Percentiles rank a stretch among this genome's conserved stretches.
These are phyloP conservation scores for Leucocoprinus birnbaumii DNA, from an alignment of 768 basidiomycete species.

Conservation along the genomic window DNA sequence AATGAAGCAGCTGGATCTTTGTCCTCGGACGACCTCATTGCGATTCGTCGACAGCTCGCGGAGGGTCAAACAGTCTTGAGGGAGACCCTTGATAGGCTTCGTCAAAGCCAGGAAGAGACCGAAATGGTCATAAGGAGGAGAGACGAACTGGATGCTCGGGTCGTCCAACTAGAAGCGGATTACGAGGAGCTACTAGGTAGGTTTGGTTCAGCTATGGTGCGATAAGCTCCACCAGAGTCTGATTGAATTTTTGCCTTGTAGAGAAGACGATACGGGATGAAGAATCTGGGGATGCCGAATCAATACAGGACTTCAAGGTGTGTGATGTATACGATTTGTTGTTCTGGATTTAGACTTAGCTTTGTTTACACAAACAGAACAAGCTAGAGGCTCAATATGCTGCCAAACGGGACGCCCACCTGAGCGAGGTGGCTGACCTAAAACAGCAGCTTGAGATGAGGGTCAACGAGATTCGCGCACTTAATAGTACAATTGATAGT, in stretches of 20 bases:
- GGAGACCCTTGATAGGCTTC: constrained; percentile 86
- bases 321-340: constrained; percentile 8
- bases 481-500: constrained; percentile 86
- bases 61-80: constrained; percentile 85
- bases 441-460: constrained; percentile 89
- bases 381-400: constrained; percentile 94
- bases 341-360: constrained; percentile 6
- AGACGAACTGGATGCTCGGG: constrained; percentile 84
- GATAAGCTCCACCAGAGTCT: background rate
- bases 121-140: constrained; percentile 78
- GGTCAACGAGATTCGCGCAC: constrained; percentile 75
- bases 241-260: constrained; percentile 26
- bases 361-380: constrained; percentile 43
- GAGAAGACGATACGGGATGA: constrained; percentile 93
- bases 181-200: constrained; percentile 95
- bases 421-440: constrained; percentile 80
- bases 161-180: constrained; percentile 82
- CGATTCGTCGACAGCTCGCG: constrained; percentile 83
- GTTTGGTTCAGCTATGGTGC: constrained; percentile 19
- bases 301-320: constrained; percentile 90
- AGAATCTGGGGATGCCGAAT: constrained; percentile 79
- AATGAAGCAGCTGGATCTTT: constrained; percentile 50
- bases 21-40: constrained; percentile 72
- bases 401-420: constrained; percentile 87
- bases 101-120: constrained; percentile 90